These are phyloP conservation scores for Sanguinoderma infundibulare DNA, from an alignment of 1,284 basidiomycete species.

Conservation along the genomic window DNA sequence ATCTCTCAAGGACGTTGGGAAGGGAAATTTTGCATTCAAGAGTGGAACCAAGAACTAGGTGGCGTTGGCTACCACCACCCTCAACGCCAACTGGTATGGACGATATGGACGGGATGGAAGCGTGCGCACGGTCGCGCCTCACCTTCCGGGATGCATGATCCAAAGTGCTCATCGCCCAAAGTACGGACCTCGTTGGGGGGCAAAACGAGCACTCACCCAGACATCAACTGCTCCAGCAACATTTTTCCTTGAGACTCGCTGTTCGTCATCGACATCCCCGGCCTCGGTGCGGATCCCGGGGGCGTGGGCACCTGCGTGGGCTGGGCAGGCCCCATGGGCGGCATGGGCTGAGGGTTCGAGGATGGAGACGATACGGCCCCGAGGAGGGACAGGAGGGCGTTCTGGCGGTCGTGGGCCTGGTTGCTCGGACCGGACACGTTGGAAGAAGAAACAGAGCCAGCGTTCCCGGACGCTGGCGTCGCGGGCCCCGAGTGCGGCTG, in stretches of 20 bases:
- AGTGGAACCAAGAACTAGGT: background rate
- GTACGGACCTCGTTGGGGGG: slow-evolving; percentile 29
- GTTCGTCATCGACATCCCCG: slow-evolving; percentile 50
- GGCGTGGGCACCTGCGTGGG: slow-evolving; percentile 71
- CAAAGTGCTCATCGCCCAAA: background rate
- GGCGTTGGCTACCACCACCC: background rate
- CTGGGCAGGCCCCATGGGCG: slow-evolving; percentile 35
- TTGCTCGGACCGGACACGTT: slow-evolving; percentile 46
- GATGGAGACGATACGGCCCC: slow-evolving; percentile 47
- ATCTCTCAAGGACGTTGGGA: too few species aligned
- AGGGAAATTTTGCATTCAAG: background rate
- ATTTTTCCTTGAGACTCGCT: slow-evolving; percentile 73
- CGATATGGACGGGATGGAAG: too few species aligned
- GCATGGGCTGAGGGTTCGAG: slow-evolving; percentile 40
- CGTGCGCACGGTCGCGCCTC: background rate
- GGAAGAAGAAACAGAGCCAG: slow-evolving; percentile 51
- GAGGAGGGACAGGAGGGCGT: slow-evolving; percentile 71
- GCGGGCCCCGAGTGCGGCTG: slow-evolving; percentile 54
- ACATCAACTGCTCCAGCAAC: slow-evolving; percentile 78
- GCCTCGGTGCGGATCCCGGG: slow-evolving; percentile 64
- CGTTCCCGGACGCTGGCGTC: slow-evolving; percentile 55
- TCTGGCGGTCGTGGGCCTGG: slow-evolving; percentile 66
- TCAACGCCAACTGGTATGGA: background rate
- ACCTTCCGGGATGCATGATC: background rate
- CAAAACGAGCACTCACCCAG: slow-evolving; percentile 57